Conservation (phyloP, 2,329 filamentous ascomycete genomes). For the Claviceps sp. region DNA sequence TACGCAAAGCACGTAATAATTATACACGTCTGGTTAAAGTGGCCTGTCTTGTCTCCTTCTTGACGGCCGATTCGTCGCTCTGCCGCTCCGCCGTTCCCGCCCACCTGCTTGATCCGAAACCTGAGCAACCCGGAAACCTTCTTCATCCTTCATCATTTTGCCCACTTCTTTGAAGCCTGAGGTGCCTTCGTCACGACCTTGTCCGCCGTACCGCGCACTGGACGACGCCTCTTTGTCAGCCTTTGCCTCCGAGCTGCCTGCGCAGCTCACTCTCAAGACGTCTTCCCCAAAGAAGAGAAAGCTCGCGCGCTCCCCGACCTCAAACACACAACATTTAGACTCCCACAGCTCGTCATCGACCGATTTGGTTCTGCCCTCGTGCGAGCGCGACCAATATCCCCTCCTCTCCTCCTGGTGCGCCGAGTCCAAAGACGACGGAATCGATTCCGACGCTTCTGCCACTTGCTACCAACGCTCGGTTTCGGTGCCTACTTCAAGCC, state of each 20-base stretch:
- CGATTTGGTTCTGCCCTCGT: conserved; percentile 38
- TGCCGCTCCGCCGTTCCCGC: neutral
- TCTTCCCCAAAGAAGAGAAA: conserved; percentile 63
- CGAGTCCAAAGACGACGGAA: conserved; percentile 23
- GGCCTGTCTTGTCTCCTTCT: too few species aligned
- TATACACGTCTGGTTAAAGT: too few species aligned
- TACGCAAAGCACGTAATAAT: too few species aligned
- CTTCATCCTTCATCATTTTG: conserved; percentile 1
- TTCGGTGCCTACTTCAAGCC: conserved; percentile 34
- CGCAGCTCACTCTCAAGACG: conserved; percentile 59
- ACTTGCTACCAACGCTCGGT: conserved; percentile 28
- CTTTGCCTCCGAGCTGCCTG: conserved; percentile 37
- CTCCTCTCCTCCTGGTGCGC: conserved; percentile 38
- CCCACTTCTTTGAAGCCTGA: conserved; percentile 3
- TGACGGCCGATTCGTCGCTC: neutral
- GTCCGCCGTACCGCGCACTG: conserved; percentile 1
- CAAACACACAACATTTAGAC: conserved; percentile 26
- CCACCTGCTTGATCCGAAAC: neutral
- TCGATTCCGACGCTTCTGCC: conserved; percentile 14
- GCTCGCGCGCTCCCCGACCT: conserved; percentile 34
- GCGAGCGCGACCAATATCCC: conserved; percentile 36
- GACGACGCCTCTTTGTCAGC: conserved; percentile 3
- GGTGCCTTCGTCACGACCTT: conserved; percentile 2
- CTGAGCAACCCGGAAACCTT: neutral
- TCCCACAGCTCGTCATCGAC: conserved; percentile 23